Conservation (phyloP, 345 rosid genomes). For the Arabis hirsuta region DNA sequence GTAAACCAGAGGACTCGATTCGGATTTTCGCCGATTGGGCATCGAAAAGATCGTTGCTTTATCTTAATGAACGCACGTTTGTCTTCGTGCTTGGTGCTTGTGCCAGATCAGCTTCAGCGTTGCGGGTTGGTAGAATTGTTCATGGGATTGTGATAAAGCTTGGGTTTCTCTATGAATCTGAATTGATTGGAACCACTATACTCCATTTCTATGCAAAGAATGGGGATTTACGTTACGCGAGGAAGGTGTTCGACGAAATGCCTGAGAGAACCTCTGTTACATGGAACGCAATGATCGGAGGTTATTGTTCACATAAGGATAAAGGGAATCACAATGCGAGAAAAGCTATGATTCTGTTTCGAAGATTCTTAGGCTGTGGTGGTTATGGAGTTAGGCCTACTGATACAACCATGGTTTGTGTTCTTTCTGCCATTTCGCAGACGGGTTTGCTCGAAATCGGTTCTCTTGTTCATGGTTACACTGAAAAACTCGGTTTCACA, state of each 20-base stretch:
- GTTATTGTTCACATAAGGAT: conserved; percentile 55
- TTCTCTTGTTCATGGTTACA: conserved; percentile 58
- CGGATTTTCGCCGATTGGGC: conserved; percentile 54
- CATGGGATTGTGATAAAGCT: conserved; percentile 48
- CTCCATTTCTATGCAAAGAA: conserved; percentile 60
- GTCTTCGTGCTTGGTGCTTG: conserved; percentile 66
- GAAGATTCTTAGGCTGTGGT: conserved; percentile 39
- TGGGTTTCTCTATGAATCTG: conserved; percentile 47
- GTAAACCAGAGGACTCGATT: conserved; percentile 52
- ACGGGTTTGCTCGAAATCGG: conserved; percentile 55
- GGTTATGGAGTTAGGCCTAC: conserved; percentile 51
- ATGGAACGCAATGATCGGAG: conserved; percentile 70
- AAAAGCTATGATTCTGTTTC: conserved; percentile 52
- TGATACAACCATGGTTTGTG: conserved; percentile 62
- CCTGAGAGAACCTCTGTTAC: conserved; percentile 52
- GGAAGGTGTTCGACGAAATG: conserved; percentile 73
- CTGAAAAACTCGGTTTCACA: conserved; percentile 53
- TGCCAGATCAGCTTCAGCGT: conserved; percentile 50
- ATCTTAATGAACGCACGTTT: conserved; percentile 52
- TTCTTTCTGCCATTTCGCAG: conserved; percentile 64
- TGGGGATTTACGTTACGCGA: conserved; percentile 47
- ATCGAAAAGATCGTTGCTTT: conserved; percentile 38
- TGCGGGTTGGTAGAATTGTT: conserved; percentile 56
- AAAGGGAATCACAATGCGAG: conserved; percentile 47
- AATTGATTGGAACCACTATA: conserved; percentile 55